These are phyloP conservation scores for Lasiosphaeria hispida DNA, from an alignment of 495 filamentous ascomycete genomes.

Conservation along the genomic window DNA sequence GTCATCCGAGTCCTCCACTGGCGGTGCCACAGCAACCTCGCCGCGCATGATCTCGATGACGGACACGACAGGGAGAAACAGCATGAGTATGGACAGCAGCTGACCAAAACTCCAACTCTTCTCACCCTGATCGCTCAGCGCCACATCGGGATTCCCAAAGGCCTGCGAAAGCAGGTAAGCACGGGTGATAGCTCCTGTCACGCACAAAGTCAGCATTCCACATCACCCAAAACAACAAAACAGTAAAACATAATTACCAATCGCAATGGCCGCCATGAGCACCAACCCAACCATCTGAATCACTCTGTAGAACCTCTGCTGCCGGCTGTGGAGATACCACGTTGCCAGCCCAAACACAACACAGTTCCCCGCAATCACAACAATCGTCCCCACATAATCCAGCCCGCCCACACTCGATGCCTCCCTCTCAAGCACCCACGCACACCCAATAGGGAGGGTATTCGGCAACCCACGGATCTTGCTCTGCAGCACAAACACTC, in stretches of 20 bases:
- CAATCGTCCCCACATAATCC: conserved; percentile 51
- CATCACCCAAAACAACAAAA: background rate
- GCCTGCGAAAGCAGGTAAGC: conserved; percentile 52
- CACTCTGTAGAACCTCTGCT: conserved; percentile 43
- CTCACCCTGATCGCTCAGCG: conserved; percentile 48
- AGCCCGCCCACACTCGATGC: conserved; percentile 33
- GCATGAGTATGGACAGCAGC: conserved; percentile 50
- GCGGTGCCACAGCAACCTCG: conserved; percentile 46
- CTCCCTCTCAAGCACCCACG: conserved; percentile 35
- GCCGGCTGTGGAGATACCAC: conserved; percentile 54
- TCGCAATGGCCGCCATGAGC: conserved; percentile 47
- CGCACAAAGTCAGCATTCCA: too few relatives aligned
- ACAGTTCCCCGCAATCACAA: conserved; percentile 48
- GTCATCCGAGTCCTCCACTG: conserved; percentile 32
- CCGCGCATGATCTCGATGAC: conserved; percentile 55
- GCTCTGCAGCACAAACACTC: conserved; percentile 48
- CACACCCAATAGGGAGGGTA: conserved; percentile 54
- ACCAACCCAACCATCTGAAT: conserved; percentile 48
- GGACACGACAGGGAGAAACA: conserved; percentile 53
- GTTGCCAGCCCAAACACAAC: conserved; percentile 51
- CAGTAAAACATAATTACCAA: conserved; percentile 24
- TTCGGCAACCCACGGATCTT: conserved; percentile 46
- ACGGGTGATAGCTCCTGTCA: conserved; percentile 43
- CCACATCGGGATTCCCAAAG: conserved; percentile 44
- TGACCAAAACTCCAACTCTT: conserved; percentile 59